Conservation (phyloP, 441 rosid genomes). For the Corymbia citriodora region DNA sequence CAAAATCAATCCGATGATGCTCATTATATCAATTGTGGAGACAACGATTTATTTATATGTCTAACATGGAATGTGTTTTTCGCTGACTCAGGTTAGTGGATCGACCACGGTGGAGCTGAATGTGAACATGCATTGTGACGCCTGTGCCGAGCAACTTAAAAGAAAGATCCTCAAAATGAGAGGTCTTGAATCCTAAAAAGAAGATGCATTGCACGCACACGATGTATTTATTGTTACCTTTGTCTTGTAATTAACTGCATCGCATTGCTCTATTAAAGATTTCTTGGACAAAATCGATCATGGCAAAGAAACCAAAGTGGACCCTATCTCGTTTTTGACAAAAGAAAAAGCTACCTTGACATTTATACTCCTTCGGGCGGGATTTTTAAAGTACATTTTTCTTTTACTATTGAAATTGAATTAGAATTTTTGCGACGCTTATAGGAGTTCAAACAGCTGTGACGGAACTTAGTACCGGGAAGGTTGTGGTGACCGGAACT, state of each 20-base stretch:
- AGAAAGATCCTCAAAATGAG: constrained; percentile 87
- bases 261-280: background rate
- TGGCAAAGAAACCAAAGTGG: background rate
- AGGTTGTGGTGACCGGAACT: constrained; percentile 81
- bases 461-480: constrained; percentile 58
- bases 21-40: background rate
- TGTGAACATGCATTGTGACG: constrained; percentile 88
- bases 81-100: constrained; percentile 41
- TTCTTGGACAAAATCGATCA: background rate
- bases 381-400: background rate
- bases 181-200: constrained; percentile 29
- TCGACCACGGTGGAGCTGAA: constrained; percentile 66
- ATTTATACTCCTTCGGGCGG: background rate
- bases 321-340: background rate
- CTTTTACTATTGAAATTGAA: background rate
- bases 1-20: background rate
- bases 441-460: constrained; percentile 74
- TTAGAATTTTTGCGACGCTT: background rate
- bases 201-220: background rate
- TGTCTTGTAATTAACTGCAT: background rate
- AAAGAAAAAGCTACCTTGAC: background rate
- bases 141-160: constrained; percentile 89
- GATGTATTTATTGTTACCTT: background rate
- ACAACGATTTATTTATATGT: background rate
- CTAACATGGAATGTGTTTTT: background rate